Evolutionary conservation across 352 stramenopile genomes (phyloP).

Genomic region (Phytopythium litorale): DNA sequence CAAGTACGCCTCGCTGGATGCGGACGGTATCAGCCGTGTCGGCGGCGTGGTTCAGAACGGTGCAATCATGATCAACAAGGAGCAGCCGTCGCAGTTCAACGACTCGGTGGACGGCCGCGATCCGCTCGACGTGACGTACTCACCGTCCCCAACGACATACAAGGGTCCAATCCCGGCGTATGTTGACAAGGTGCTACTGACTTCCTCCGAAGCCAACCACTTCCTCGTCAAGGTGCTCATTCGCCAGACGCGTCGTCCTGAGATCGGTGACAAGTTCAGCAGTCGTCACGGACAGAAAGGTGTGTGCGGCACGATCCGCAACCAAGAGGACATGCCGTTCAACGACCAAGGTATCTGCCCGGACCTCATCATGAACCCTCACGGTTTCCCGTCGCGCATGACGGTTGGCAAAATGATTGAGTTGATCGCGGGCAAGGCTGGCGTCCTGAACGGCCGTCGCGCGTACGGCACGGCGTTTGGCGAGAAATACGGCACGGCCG

Average conservation of each 20-base stretch:
- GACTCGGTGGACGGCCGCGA: slow-evolving; percentile 78
- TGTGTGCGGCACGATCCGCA: slow-evolving; percentile 96
- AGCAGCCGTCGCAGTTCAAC: slow-evolving; percentile 94
- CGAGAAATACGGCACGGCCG: slow-evolving; percentile 96
- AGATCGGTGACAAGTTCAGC: slow-evolving; percentile 99
- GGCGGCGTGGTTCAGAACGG: slow-evolving; percentile 90
- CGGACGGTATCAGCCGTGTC: slow-evolving; percentile 94
- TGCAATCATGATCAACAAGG: slow-evolving; percentile 98
- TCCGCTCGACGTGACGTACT: slow-evolving; percentile 76
- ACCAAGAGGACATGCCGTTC: slow-evolving; percentile 99
- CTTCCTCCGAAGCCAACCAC: slow-evolving; percentile 97
- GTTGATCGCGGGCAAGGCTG: slow-evolving; percentile 97
- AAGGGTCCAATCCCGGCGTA: slow-evolving; percentile 93
- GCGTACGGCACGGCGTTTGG: slow-evolving; percentile 99
- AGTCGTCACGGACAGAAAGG: slow-evolving; percentile 99
- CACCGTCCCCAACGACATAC: slow-evolving; percentile 92
- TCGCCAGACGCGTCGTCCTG: slow-evolving; percentile 93
- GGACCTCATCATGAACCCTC: slow-evolving; percentile 99
- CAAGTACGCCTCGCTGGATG: slow-evolving; percentile 93
- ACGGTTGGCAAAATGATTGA: slow-evolving; percentile 99
- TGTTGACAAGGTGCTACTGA: slow-evolving; percentile 99
- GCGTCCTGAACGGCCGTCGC: slow-evolving; percentile 93
- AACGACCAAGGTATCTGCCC: slow-evolving; percentile 97
- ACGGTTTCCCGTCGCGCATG: slow-evolving; percentile 99
- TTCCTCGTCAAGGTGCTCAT: slow-evolving; percentile 98